Conservation (phyloP, 2,329 filamentous ascomycete species). For the Ascochyta fabae region DNA sequence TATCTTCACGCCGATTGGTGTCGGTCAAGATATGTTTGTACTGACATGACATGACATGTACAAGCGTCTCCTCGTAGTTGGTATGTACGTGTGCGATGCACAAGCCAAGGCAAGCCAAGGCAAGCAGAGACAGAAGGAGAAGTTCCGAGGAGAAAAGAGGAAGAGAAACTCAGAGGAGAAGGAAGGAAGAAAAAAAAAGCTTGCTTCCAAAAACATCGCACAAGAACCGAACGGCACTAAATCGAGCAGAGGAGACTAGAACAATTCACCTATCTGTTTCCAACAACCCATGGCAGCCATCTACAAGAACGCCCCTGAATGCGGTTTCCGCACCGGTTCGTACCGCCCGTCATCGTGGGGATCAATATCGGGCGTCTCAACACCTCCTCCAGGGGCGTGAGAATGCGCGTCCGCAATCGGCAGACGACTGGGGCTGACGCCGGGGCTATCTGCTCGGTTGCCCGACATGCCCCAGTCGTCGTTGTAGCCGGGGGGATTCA, state of each 20-base stretch:
- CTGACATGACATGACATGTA: too few relatives aligned
- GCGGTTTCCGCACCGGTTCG: background rate
- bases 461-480: slow-evolving; percentile 12
- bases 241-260: background rate
- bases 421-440: background rate
- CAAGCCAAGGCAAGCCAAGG: too few relatives aligned
- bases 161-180: too few relatives aligned
- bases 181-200: background rate
- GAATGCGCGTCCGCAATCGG: slow-evolving; percentile 6
- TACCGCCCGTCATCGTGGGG: background rate
- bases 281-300: background rate
- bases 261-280: background rate
- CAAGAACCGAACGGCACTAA: background rate
- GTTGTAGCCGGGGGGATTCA: slow-evolving; percentile 25
- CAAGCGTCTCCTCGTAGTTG: too few relatives aligned
- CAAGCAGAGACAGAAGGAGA: too few relatives aligned
- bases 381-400: background rate
- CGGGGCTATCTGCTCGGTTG: background rate
- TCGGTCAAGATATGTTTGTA: too few relatives aligned
- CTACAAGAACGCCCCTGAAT: background rate
- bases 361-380: background rate
- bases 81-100: too few relatives aligned
- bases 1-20: too few relatives aligned
- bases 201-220: background rate
- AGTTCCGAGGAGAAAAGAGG: too few relatives aligned